Base-by-base conservation (phyloP, 805 yeast species). In the Wickerhamiella dianesei region DNA sequence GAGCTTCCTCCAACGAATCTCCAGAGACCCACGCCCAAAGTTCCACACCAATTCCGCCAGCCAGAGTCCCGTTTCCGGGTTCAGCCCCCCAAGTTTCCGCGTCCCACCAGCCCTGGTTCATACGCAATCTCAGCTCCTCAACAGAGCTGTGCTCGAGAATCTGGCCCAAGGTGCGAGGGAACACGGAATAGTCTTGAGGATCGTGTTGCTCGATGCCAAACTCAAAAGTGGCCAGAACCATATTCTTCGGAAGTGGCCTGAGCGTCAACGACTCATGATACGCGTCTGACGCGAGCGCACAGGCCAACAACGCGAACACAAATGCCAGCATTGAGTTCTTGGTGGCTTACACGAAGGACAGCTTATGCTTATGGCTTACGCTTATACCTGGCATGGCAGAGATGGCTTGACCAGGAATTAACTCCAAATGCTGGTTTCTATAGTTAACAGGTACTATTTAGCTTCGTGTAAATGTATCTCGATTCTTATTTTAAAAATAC, bases 11-110 rank as follows among this genome's bases (percentile, higher is more conserved):
- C 41, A 74, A 65, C 20, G 68, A 55, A 1, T 60, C 64, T 0
- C 89, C 88, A 56, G 80, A 89, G 21, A 92, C 73, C 37, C 77
- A 70, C 0, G 96, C 88, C 87, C 94, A 87, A 8, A 92, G 58
- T 63, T 92, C 98, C 14, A 89, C 95, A 42, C 98, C 98, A 2
- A 89, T 82, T 2, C 97, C 97, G 25, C 98, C 98, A 45, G 87
- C 72, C 47, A 65, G 66, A 12, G 63, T 58, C 1, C 98, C 98
- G 53, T 76, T 66, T 41, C 67, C 64, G 0, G 96, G 96, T 37
- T 85, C 69, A 41, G 70, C 66, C 0, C 97, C 97, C 94, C 95
- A 92, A 5, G 72, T 67, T 49, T 81, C 84, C 1, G 88, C 68
- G 59, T 92, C 95, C 89, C 96, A 92, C 79, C 87, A 82, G 0